phyloP scores from a whole-genome alignment of 2,329 filamentous ascomycete species.

The Keithomyces neogunnii region DNA sequence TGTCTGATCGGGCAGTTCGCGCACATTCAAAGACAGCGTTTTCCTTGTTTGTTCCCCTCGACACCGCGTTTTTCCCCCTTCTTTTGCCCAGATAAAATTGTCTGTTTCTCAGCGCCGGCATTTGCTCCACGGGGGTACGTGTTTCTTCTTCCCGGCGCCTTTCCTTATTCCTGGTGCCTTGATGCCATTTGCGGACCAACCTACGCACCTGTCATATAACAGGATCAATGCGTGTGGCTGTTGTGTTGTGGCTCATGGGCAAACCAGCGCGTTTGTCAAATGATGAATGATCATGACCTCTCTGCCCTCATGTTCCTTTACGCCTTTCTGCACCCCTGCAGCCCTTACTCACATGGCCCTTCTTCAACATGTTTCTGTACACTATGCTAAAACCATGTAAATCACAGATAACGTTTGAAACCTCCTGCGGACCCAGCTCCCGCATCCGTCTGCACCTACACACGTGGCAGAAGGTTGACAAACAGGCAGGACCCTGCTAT shows the following conservation, averaged over 20 bases:
- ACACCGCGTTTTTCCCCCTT: neutral
- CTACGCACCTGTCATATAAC: neutral
- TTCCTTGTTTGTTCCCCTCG: neutral
- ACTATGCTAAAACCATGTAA: neutral
- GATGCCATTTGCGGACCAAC: neutral
- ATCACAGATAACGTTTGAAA: neutral
- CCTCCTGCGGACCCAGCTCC: neutral
- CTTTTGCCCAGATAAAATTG: neutral
- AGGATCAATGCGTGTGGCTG: neutral
- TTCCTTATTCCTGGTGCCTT: neutral
- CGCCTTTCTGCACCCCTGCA: neutral
- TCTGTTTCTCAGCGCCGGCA: neutral
- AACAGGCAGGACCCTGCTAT: slow-evolving; percentile 1
- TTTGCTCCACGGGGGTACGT: neutral
- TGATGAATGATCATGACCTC: neutral
- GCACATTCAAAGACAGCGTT: neutral
- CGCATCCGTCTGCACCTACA: neutral
- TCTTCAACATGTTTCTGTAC: neutral
- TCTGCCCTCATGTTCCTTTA: neutral
- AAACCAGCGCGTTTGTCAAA: neutral
- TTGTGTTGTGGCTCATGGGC: neutral
- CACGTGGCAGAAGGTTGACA: slow-evolving; percentile 3
- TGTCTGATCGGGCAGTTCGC: neutral
- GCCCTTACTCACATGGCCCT: neutral
- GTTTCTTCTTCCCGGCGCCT: neutral